Evolutionary conservation across 768 basidiomycete species (phyloP).

Genomic region (Podaxis sp.): DNA sequence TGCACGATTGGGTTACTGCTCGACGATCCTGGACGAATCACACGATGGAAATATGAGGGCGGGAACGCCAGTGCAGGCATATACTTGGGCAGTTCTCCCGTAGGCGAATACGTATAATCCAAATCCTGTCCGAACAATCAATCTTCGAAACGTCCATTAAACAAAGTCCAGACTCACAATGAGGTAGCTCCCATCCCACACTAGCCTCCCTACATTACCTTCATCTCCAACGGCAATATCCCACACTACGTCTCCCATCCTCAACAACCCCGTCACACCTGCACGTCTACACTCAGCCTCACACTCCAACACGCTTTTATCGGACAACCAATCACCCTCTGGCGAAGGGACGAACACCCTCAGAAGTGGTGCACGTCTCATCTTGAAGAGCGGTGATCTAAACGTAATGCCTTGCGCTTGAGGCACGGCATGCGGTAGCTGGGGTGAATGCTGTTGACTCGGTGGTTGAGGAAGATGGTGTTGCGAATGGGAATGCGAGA

Average conservation of each 20-base stretch:
- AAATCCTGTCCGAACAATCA: slow-evolving; percentile 56
- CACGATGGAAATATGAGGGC: slow-evolving; percentile 87
- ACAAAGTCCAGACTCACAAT: slow-evolving; percentile 52
- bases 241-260: slow-evolving; percentile 83
- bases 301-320: slow-evolving; percentile 77
- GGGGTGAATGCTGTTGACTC: neutral
- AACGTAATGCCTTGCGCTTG: slow-evolving; percentile 36
- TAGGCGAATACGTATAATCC: slow-evolving; percentile 75
- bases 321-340: slow-evolving; percentile 84
- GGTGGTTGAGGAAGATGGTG: slow-evolving; percentile 22
- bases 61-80: slow-evolving; percentile 78
- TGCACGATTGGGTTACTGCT: slow-evolving; percentile 63
- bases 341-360: slow-evolving; percentile 84
- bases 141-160: neutral
- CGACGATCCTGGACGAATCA: slow-evolving; percentile 61
- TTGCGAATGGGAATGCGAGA: slow-evolving; percentile 43
- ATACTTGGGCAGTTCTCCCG: slow-evolving; percentile 79
- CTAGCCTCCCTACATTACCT: slow-evolving; percentile 76
- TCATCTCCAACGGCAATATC: slow-evolving; percentile 85
- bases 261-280: slow-evolving; percentile 59
- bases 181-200: slow-evolving; percentile 89
- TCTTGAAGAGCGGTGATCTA: slow-evolving; percentile 69
- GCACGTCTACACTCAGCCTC: slow-evolving; percentile 76
- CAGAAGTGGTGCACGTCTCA: slow-evolving; percentile 72
- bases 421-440: slow-evolving; percentile 9